phyloP scores from a whole-genome alignment of 495 filamentous ascomycete species.

The Aspergillus sclerotioniger region DNA sequence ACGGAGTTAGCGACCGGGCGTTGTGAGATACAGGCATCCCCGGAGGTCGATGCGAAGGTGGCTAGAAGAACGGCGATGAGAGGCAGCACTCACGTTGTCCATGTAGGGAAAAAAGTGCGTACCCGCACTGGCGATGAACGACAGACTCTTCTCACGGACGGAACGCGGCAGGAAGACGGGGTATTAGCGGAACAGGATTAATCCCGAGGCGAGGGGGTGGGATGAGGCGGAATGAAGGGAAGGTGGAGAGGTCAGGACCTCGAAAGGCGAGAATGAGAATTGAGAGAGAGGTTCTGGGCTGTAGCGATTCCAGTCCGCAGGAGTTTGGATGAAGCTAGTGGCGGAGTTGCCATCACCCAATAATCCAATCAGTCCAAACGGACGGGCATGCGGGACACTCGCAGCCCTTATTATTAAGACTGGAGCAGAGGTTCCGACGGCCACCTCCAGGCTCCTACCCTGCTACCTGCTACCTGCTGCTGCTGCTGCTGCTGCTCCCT shows the following conservation, averaged over 20 bases:
- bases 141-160: conserved; percentile 19
- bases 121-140: conserved; percentile 31
- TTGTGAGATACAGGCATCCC: not conserved
- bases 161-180: conserved; percentile 3
- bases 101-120: conserved; percentile 39
- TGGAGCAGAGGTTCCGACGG: conserved; percentile 5
- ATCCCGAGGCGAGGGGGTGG: conserved; percentile 1
- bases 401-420: conserved; percentile 18
- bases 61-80: conserved; percentile 26
- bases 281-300: conserved; percentile 4
- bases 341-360: conserved; percentile 27
- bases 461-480: not conserved
- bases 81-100: conserved; percentile 45
- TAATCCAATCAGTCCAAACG: conserved; percentile 19
- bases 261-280: conserved; percentile 20
- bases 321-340: conserved; percentile 24
- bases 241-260: conserved; percentile 7
- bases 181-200: not conserved
- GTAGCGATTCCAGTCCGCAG: conserved; percentile 15
- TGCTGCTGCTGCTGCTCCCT: not conserved
- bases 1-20: conserved; percentile 5
- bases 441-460: not conserved
- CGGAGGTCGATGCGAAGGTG: not conserved
- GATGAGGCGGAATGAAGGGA: conserved; percentile 2
- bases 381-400: conserved; percentile 21